phyloP scores from a whole-genome alignment of 768 basidiomycete species.

The Termitomyces sp. region DNA sequence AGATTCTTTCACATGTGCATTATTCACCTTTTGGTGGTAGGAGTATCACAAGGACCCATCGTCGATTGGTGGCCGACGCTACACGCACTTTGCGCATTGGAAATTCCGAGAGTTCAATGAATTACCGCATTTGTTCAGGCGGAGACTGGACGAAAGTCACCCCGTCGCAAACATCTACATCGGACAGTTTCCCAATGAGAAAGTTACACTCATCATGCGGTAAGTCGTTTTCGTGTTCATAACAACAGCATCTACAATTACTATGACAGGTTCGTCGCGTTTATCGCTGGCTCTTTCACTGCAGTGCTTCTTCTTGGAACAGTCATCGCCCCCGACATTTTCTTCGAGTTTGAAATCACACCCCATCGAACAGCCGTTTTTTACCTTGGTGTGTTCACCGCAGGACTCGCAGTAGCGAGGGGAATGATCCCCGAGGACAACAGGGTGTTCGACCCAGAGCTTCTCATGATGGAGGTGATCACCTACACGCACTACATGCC shows the following conservation, averaged over 20 bases:
- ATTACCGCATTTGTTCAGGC: conserved; percentile 84
- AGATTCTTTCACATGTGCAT: conserved; percentile 7
- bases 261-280: conserved; percentile 78
- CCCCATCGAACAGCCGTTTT: conserved; percentile 90
- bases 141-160: conserved; percentile 84
- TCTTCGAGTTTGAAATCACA: conserved; percentile 93
- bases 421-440: conserved; percentile 97
- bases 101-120: conserved; percentile 99
- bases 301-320: conserved; percentile 92
- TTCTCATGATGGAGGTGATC: conserved; percentile 89
- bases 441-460: conserved; percentile 88
- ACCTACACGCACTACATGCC: conserved; percentile 96
- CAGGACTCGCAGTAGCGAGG: conserved; percentile 80
- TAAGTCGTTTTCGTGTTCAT: conserved; percentile 27
- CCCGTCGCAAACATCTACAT: conserved; percentile 92
- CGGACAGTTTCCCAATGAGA: conserved; percentile 96
- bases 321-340: conserved; percentile 88
- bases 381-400: conserved; percentile 85
- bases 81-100: conserved; percentile 95
- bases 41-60: conserved; percentile 99
- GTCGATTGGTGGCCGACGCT: conserved; percentile 85
- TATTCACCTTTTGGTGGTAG: conserved; percentile 32
- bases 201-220: conserved; percentile 86
- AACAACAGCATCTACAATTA: neutral
- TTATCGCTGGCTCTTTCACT: conserved; percentile 93